phyloP scores from a whole-genome alignment of 1,139 yeast species.

The Pichia sp. region DNA sequence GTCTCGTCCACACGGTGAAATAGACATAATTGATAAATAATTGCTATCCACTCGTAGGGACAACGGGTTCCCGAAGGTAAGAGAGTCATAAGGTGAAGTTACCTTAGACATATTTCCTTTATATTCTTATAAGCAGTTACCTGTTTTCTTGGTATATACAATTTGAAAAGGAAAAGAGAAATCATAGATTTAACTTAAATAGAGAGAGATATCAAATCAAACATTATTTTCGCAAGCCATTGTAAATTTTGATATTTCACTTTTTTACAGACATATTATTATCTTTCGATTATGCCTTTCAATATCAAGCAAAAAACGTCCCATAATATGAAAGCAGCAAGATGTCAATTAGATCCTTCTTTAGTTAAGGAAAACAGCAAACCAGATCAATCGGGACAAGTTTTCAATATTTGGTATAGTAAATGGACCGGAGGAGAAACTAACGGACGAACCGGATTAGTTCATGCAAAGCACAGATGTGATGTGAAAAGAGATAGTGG shows the following conservation, averaged over 20 bases:
- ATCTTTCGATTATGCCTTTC: no score
- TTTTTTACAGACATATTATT: no score
- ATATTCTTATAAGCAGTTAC: background rate
- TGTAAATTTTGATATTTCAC: no score
- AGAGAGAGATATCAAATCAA: no score
- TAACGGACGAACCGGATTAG: slow-evolving; percentile 30
- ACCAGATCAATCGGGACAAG: slow-evolving; percentile 76
- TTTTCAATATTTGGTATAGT: slow-evolving; percentile 82
- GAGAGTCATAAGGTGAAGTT: slow-evolving; percentile 26
- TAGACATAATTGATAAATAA: slow-evolving; percentile 55
- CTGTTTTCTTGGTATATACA: background rate
- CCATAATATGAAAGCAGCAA: slow-evolving; percentile 35
- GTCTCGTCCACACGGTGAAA: slow-evolving; percentile 89
- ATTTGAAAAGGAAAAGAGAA: no score
- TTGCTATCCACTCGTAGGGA: slow-evolving; percentile 79
- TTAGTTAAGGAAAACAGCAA: slow-evolving; percentile 54
- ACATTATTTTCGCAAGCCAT: no score
- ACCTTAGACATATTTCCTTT: slow-evolving; percentile 7
- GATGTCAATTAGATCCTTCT: slow-evolving; percentile 69
- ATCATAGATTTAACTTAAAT: no score
- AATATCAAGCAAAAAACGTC: no score
- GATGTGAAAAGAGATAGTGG: slow-evolving; percentile 64
- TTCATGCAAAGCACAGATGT: slow-evolving; percentile 46
- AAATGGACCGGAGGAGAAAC: slow-evolving; percentile 78
- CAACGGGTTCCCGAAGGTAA: slow-evolving; percentile 70